Evolutionary conservation across 2,329 filamentous ascomycete species (phyloP), one percentile per base, ranked within the genome.

Genomic region (Aspergillus fumigatus): DNA sequence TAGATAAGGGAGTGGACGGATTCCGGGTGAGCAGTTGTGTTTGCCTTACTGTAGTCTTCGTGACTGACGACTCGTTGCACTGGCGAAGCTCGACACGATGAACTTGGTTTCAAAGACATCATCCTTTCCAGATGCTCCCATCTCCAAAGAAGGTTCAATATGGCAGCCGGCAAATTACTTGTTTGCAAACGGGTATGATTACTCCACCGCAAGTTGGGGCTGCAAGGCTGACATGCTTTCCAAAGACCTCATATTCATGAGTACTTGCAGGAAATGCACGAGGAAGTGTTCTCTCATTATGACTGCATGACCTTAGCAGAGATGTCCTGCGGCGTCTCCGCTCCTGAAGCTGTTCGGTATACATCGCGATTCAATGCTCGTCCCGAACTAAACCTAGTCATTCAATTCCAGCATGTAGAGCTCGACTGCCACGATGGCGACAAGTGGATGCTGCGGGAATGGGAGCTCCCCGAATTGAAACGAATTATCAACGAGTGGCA

Each of bases 1-100:
- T 92, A 1, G 77, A 87, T 47, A 80, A 81, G n/a, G 88, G 88
- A 7, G 84, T 89, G 0, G 82, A 86, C 45, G 86, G 86, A 4
- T 89, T 88, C 73, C 79, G 86, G n/a, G 79, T 88, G 48, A 45
- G 59, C n/a, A 17, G 3, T 9, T 41, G 2, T 25, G 25, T 50
- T 11, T 27, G 23, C 32, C 25, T 14, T 51, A 21, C 25, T 19
- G 4, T 35, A 26, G n/a, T 8, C 19, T 19, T 17, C 32, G 25
- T 29, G 41, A 21, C 43, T 47, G 23, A 55, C 41, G 10, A 25
- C 21, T 19, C 40, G 21, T 41, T 40, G 19, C 32, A 4, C 27
- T 29, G 32, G 7, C 40, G 47, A 6, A 61, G 59, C 54, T 61
- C 65, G 86, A 88, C 66, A 84, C 84, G 0, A 84, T 88, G 68